Evolutionary conservation across 2,329 filamentous ascomycete genomes (phyloP), one percentile per base, ranked within the genome.

Genomic region (Sordariomycetes sp.): DNA sequence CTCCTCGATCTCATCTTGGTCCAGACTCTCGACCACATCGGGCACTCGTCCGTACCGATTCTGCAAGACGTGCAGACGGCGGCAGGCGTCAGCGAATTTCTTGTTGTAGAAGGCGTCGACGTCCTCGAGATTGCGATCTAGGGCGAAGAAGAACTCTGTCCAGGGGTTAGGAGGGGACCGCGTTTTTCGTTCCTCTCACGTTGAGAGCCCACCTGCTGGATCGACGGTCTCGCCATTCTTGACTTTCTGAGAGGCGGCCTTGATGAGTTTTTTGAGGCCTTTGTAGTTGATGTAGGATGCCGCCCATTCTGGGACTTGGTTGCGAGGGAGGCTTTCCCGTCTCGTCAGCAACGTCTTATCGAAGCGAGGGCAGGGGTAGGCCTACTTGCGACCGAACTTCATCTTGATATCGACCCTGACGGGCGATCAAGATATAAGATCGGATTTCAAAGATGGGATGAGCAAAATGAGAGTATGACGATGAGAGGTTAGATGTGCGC

Each of bases 101-200:
- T 88, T 93, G 64, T 94, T 95, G 68, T 95, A 96, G 59, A 98
- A 96, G 33, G 76, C 75, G 59, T 95, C 87, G 56, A 98, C 90
- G 61, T 94, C 84, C 67, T 98, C 92, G 51, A 98, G 80, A 55
- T 96, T 95, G 49, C 92, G 85, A 56, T 98, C 92, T 57, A 98
- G 79, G 43, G 82, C 85, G 59, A 90, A 94, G 67, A 95, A 94
- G 71, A 98, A 94, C 59, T 88, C 92, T 95, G 66, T 49, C 48
- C 45, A 40, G 33, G 47, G 54, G 56, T 51, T 14, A 28, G 25
- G 25, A 57, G 51, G 47, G 45, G 44, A 46, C 40, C 43, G 33
- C 43, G 45, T 46, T 38, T 21, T 7, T 45, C 43, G 41, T 43
- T 46, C 44, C 49, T 40, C 44, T 28, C 8, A 16, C 25, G 25